phyloP scores from a whole-genome alignment of 2,329 filamentous ascomycete genomes.

The Arthrocladium fulminans region DNA sequence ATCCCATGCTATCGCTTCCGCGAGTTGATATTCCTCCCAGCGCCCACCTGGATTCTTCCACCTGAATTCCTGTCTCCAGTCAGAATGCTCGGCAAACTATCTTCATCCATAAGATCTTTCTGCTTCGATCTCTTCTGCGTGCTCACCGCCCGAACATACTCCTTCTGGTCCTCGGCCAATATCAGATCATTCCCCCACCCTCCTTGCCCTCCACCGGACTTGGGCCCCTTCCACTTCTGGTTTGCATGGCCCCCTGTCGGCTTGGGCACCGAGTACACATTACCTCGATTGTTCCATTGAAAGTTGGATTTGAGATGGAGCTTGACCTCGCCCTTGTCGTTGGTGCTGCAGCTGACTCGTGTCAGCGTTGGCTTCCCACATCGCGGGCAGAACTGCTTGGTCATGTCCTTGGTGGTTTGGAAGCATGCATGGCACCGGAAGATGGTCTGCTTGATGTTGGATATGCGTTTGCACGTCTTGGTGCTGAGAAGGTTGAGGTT shows the following conservation, averaged over 20 bases:
- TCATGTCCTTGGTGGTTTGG: slow-evolving; percentile 70
- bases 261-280: slow-evolving; percentile 88
- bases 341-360: slow-evolving; percentile 76
- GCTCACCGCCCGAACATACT: slow-evolving; percentile 60
- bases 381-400: slow-evolving; percentile 81
- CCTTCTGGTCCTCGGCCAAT: slow-evolving; percentile 90
- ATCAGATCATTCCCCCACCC: slow-evolving; percentile 82
- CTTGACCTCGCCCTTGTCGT: slow-evolving; percentile 68
- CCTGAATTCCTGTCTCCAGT: slow-evolving; percentile 64
- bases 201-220: slow-evolving; percentile 64
- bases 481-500: slow-evolving; percentile 83
- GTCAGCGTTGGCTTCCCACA: slow-evolving; percentile 84
- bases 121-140: slow-evolving; percentile 59
- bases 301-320: slow-evolving; percentile 89
- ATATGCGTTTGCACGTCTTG: slow-evolving; percentile 64
- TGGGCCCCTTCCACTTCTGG: slow-evolving; percentile 54
- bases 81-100: slow-evolving; percentile 78
- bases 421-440: slow-evolving; percentile 94
- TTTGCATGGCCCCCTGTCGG: slow-evolving; percentile 71
- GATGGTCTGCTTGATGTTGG: slow-evolving; percentile 77
- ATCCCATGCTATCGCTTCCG: slow-evolving; percentile 41
- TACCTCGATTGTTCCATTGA: slow-evolving; percentile 90
- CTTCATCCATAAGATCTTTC: slow-evolving; percentile 86
- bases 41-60: slow-evolving; percentile 69
- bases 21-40: slow-evolving; percentile 78